phyloP scores from a whole-genome alignment of 257 asterid species.

The Scutellaria barbata region DNA sequence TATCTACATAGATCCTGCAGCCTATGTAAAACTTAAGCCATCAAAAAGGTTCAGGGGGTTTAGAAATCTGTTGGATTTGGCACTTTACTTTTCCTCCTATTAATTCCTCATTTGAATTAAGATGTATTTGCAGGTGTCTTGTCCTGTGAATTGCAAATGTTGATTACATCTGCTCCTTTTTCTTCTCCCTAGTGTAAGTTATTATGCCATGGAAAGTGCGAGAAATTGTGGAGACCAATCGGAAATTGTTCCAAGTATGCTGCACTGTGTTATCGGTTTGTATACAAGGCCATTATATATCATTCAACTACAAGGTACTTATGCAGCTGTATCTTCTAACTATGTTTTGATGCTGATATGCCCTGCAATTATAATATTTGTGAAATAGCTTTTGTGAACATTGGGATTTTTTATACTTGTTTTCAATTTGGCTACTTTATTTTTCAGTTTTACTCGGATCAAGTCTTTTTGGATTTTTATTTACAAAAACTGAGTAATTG shows the following conservation, averaged over 20 bases:
- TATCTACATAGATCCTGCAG: too few species aligned
- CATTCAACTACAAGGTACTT: conserved; percentile 18
- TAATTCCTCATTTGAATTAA: conserved; percentile 80
- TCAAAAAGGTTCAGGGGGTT: conserved; percentile 54
- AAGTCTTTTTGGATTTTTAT: too few species aligned
- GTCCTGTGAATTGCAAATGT: conserved; percentile 18
- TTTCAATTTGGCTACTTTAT: too few species aligned
- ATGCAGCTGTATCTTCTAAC: not conserved
- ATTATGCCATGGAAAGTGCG: conserved; percentile 41
- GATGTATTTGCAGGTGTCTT: conserved; percentile 67
- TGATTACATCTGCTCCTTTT: not conserved
- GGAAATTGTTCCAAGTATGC: not conserved
- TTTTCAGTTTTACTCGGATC: too few species aligned
- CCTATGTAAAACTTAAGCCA: not conserved
- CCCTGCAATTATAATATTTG: not conserved
- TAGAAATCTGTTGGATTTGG: conserved; percentile 85
- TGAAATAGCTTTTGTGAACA: not conserved
- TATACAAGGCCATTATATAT: not conserved
- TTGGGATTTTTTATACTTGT: too few species aligned
- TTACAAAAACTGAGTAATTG: too few species aligned
- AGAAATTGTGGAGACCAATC: conserved; percentile 65
- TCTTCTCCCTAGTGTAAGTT: conserved; percentile 21
- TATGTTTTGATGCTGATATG: not conserved
- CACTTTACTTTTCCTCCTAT: conserved; percentile 80
- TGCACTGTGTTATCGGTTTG: conserved; percentile 24